Evolutionary conservation across 192 early-diverging fungal species (phyloP).

Genomic region (Coemansia asiatica): DNA sequence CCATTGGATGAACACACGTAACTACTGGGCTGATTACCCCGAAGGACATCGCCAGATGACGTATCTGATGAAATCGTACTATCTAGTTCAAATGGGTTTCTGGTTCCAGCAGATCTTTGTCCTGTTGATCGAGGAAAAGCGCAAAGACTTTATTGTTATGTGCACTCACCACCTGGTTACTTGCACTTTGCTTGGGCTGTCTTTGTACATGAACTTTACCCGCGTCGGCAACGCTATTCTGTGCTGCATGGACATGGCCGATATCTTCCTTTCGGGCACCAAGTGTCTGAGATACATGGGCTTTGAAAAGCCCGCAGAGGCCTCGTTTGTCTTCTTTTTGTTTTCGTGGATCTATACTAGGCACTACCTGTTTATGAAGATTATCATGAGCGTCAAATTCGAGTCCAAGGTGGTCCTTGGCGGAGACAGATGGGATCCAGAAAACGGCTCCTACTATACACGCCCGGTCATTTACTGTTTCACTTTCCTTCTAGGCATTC

Average conservation of each 20-base stretch:
- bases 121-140: conserved; percentile 67
- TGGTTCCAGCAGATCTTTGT: conserved; percentile 81
- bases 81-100: conserved; percentile 73
- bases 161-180: conserved; percentile 77
- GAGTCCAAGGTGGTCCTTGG: conserved; percentile 41
- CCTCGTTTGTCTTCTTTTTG: conserved; percentile 67
- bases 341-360: conserved; percentile 75
- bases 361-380: conserved; percentile 68
- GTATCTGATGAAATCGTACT: conserved; percentile 66
- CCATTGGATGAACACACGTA: conserved; percentile 69
- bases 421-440: conserved; percentile 27
- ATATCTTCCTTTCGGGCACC: conserved; percentile 73
- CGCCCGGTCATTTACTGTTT: conserved; percentile 17
- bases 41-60: conserved; percentile 59
- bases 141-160: conserved; percentile 75
- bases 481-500: conserved; percentile 35
- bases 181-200: conserved; percentile 62
- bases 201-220: conserved; percentile 68
- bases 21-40: conserved; percentile 73
- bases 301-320: conserved; percentile 58
- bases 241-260: conserved; percentile 75
- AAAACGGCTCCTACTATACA: conserved; percentile 30
- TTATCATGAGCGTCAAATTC: conserved; percentile 59
- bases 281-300: conserved; percentile 77
- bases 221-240: conserved; percentile 80